A percentile compares a stretch with the other conserved stretches of the same genome.
phyloP scores from a whole-genome alignment of 306 rosid species.

The Lathyrus sativus region DNA sequence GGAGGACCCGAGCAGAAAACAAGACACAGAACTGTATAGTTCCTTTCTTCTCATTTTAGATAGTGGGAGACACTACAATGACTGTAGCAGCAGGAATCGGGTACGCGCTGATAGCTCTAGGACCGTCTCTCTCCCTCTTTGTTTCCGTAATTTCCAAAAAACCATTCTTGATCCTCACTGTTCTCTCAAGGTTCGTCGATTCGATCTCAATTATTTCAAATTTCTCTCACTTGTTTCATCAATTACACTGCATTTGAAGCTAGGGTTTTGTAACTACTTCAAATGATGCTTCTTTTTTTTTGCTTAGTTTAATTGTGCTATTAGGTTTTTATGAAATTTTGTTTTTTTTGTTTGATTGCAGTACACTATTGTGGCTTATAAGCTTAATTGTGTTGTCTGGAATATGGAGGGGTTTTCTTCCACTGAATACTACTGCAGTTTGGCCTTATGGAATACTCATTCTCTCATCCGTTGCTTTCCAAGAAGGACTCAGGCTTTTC shows the following conservation, averaged over 20 bases:
- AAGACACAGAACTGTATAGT: not conserved
- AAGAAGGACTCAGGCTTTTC: conserved; percentile 83
- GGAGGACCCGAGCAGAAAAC: conserved; percentile 24
- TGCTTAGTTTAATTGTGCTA: not conserved
- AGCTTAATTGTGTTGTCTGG: conserved; percentile 83
- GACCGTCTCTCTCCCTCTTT: conserved; percentile 88
- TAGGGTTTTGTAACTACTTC: conserved; percentile 23
- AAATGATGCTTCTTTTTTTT: not conserved
- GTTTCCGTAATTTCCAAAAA: conserved; percentile 77
- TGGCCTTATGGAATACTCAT: conserved; percentile 81
- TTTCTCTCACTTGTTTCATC: not conserved
- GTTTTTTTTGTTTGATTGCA: conserved; percentile 29
- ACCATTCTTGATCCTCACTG: conserved; percentile 87
- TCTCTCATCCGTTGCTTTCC: conserved; percentile 75
- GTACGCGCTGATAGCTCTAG: conserved; percentile 77
- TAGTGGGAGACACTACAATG: conserved; percentile 38
- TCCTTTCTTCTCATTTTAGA: conserved; percentile 5
- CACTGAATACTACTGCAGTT: conserved; percentile 56
- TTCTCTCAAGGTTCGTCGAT: conserved; percentile 68
- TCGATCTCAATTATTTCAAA: not conserved
- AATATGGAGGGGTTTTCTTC: conserved; percentile 86
- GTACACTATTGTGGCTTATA: conserved; percentile 85
- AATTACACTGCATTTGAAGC: not conserved
- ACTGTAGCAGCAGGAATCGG: conserved; percentile 88
- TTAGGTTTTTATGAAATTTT: not conserved